phyloP scores from a whole-genome alignment of 2,329 filamentous ascomycete genomes.

The Colletotrichum eremochloae region DNA sequence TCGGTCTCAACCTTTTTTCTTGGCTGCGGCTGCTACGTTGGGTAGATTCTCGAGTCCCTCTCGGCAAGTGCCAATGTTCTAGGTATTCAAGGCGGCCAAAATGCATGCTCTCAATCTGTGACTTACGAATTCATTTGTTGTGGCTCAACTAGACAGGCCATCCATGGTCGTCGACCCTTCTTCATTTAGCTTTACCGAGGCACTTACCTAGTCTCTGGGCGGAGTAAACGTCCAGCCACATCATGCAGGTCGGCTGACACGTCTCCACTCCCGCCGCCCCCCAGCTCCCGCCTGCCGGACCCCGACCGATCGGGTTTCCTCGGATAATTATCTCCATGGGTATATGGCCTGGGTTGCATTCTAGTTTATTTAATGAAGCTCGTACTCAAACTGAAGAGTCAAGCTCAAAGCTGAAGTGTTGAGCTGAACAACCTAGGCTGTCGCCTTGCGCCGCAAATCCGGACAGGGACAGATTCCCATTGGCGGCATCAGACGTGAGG shows the following conservation, averaged over 20 bases:
- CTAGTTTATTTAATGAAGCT: background rate
- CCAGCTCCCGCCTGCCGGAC: background rate
- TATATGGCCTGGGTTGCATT: background rate
- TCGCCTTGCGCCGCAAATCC: background rate
- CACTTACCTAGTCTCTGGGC: background rate
- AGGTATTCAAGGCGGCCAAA: background rate
- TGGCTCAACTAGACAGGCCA: constrained; percentile 9
- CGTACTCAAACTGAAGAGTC: background rate
- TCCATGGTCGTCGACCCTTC: background rate
- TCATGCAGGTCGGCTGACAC: constrained; percentile 4
- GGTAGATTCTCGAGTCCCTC: background rate
- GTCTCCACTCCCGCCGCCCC: background rate
- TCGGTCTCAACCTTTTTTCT: background rate
- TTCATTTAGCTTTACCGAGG: background rate
- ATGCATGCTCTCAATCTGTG: background rate
- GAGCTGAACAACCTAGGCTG: background rate
- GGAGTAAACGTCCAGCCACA: constrained; percentile 19
- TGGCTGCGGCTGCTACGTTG: background rate
- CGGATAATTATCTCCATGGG: background rate
- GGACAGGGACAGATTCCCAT: background rate
- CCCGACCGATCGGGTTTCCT: constrained; percentile 22
- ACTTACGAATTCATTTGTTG: background rate
- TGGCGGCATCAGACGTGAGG: constrained; percentile 6
- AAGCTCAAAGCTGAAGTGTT: background rate
- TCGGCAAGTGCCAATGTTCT: background rate